Base-by-base conservation (phyloP, 345 rosid species). In the Luvunga scandens region DNA sequence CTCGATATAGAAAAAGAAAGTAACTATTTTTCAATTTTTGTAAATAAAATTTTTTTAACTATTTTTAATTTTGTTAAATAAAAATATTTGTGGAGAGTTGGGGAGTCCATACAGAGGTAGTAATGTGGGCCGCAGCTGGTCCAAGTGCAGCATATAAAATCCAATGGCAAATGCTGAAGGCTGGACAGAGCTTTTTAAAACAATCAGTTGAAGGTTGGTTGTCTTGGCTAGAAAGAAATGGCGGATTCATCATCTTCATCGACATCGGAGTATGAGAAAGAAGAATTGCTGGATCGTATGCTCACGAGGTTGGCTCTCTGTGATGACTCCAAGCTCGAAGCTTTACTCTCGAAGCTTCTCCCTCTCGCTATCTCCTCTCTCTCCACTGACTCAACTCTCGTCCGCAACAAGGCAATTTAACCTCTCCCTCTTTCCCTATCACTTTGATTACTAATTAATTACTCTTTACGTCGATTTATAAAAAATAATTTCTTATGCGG, bases 201-300 rank as follows among this genome's bases (percentile, higher is more conserved):
- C 7, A 9, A 4, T 13, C 0, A 1, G 30, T 1, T 10, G 1
- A 13, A 27, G 19, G 18, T 21, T 6, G 21, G 56, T n/a, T 77
- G 71, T 65, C 80, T 75, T 78, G 60, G 38, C 77, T 5, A 7
- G 27, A 59, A 42, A 62, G 67, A 66, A 34, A 94, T 91, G 95
- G 90, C 89, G 78, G 91, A 89, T 36, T 81, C 94, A 14, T 81
- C 88, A 3, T 72, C 82, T 3, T 9, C 88, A 5, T 48, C 90
- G 30, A 19, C 84, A 8, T 87, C 98, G 42, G 98, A 90, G 38
- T 85, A 75, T n/a, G 95, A 95, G 73, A 74, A 87, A 25, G 98
- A 92, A 76, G 98, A 93, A 82, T 80, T 92, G 86, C 96, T 95
- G 73, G 97, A 95, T 85, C 95, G 97, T 57, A 93, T 95, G 98